Conservation (phyloP, 768 basidiomycete genomes). For the Trametes meyenii region DNA sequence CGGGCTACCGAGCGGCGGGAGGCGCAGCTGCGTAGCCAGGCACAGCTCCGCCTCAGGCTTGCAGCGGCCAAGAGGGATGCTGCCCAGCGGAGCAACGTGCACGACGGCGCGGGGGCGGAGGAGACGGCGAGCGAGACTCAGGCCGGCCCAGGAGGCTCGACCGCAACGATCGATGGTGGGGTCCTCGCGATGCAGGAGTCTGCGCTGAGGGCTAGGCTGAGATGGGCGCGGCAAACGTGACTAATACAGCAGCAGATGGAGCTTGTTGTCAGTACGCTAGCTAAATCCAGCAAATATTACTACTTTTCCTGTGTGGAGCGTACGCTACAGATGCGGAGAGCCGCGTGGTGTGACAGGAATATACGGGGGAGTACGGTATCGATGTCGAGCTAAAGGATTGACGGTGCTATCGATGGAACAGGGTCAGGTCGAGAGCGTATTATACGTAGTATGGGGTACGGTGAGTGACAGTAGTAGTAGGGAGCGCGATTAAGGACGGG, state of each 20-base stretch:
- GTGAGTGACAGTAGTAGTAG: constrained; percentile 14
- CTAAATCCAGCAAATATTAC: constrained; percentile 23
- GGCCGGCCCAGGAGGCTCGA: constrained; percentile 6
- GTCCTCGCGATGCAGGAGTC: constrained; percentile 18
- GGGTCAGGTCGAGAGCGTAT: constrained; percentile 4
- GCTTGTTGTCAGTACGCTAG: constrained; percentile 20
- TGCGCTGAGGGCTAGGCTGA: constrained; percentile 17
- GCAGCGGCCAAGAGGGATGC: constrained; percentile 44
- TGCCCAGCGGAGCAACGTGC: neutral
- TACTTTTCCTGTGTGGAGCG: constrained; percentile 22
- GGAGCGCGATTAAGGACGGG: constrained; percentile 17
- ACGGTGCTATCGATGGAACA: constrained; percentile 17
- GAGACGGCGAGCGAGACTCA: neutral
- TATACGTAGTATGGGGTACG: constrained; percentile 1
- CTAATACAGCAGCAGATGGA: constrained; percentile 15
- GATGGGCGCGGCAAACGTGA: constrained; percentile 10
- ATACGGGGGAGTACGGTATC: constrained; percentile 15
- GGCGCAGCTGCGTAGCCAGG: constrained; percentile 48
- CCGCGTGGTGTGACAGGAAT: constrained; percentile 18
- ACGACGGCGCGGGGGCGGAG: neutral
- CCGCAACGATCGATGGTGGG: constrained; percentile 6
- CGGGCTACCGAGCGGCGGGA: constrained; percentile 37
- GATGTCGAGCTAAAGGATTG: constrained; percentile 15
- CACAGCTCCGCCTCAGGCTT: constrained; percentile 50
- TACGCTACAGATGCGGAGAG: constrained; percentile 23